A percentile compares a stretch with the other conserved stretches of the same genome.
Evolutionary conservation across 2,329 filamentous ascomycete genomes (phyloP).

Genomic region (Botrytis pseudocinerea): DNA sequence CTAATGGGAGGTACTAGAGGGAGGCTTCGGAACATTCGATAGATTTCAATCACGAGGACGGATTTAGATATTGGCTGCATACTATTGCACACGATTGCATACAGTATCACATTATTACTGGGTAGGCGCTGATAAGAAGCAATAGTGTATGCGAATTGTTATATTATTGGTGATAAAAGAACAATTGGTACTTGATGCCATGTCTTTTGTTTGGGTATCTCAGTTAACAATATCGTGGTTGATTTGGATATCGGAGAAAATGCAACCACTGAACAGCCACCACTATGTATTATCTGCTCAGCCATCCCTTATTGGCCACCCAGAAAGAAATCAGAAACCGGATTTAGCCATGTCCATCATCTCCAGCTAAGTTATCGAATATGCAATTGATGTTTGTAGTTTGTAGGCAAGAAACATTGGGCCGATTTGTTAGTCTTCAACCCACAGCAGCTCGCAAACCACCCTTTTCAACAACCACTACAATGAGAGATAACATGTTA

Average conservation of each 20-base stretch:
- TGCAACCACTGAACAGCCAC: constrained; percentile 1
- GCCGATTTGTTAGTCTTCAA: not conserved
- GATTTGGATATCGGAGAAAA: not conserved
- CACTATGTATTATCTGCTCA: not conserved
- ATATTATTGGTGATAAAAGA: not conserved
- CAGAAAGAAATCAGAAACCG: not conserved
- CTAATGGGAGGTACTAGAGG: not conserved
- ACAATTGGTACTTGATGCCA: not conserved
- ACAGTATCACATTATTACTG: not conserved
- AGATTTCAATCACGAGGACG: constrained; percentile 17
- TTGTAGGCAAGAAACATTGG: not conserved
- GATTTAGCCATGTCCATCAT: not conserved
- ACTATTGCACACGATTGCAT: not conserved
- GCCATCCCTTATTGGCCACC: not conserved
- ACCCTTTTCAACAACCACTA: not conserved
- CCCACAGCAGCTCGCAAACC: not conserved
- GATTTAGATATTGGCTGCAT: constrained; percentile 19
- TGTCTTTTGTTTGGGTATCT: constrained; percentile 14
- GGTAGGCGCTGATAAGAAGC: constrained; percentile 11
- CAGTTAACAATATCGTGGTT: not conserved
- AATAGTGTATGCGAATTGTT: not conserved
- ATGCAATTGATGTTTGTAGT: not conserved
- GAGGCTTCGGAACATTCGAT: not conserved
- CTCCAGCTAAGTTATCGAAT: not conserved
- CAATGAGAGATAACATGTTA: not conserved